Evolutionary conservation across 805 yeast species (phyloP), one percentile per base, ranked within the genome.

Genomic region (Lipomyces chichibuensis): DNA sequence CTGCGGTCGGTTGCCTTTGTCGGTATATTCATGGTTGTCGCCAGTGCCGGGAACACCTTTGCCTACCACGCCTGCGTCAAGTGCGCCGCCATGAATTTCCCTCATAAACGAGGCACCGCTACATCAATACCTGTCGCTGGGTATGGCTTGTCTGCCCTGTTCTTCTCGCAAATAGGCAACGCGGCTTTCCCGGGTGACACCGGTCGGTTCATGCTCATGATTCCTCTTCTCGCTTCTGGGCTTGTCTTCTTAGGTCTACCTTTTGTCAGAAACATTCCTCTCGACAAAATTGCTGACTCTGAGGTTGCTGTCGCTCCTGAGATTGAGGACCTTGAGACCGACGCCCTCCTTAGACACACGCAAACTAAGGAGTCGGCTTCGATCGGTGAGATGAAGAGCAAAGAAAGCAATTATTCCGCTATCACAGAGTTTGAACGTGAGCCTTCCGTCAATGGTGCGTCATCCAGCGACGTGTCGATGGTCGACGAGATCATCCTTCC

Each of bases 111-210:
- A 63, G 96, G 95, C 1, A 80, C 89, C 9, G 93, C 95, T 3
- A 88, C 95, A 0, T 85, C 92, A 0, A 80, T 89, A 56, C 92
- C 94, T 2, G 82, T 89, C 75, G 87, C 93, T 0, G 83, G 89
- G 57, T 89, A 87, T 75, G 96, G 96, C 0, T 81, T 88, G 17
- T 85, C 90, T 75, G 95, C 95, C 3, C 82, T 88, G 72, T 82
- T 87, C 60, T 88, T 84, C 74, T 88, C 92, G 0, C 79, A 83
- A 1, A 72, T 86, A 27, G 88, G 88, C 1, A 78, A 85, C 11
- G 70, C 80, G 17, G 80, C 86, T 65, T 86, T 78, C 67, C 84
- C 88, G 0, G 87, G 88, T 2, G 84, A 86, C 66, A 88, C 92
- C 0, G 81, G 82, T 20, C 82, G 80, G 6, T 84, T 89, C 60